These are phyloP conservation scores for Metarhizium humberi DNA, from an alignment of 2,329 filamentous ascomycete species.

Conservation along the genomic window DNA sequence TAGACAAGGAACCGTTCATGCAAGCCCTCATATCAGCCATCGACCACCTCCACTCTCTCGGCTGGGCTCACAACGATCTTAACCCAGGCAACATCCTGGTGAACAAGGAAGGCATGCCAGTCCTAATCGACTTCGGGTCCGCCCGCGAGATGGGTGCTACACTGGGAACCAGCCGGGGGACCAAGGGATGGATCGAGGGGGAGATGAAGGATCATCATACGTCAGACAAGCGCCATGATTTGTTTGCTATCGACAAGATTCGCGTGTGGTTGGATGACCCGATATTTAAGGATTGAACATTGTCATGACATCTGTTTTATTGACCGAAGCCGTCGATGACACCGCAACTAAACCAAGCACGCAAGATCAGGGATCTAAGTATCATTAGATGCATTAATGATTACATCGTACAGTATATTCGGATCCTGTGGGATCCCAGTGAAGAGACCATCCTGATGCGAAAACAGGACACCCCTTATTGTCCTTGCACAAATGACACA, in stretches of 20 bases:
- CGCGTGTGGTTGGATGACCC: conserved; percentile 8
- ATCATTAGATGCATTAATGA: no score
- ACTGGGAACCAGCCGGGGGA: conserved; percentile 7
- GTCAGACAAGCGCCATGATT: conserved; percentile 10
- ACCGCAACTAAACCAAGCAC: no score
- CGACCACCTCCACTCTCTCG: conserved; percentile 10
- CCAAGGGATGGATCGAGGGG: conserved; percentile 8
- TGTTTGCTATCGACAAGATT: conserved; percentile 7
- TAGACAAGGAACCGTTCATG: conserved; percentile 6
- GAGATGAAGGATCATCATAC: conserved; percentile 7
- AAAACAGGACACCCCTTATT: no score
- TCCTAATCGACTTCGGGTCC: conserved; percentile 12
- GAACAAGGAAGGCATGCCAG: conserved; percentile 5
- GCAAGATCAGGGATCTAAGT: no score
- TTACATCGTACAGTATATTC: no score
- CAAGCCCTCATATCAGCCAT: conserved; percentile 3
- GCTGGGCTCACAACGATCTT: conserved; percentile 12
- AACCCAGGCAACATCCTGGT: conserved; percentile 13
- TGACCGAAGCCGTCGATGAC: no score
- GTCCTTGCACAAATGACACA: no score
- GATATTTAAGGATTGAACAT: not conserved
- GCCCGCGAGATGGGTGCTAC: not conserved
- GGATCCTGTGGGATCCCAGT: no score
- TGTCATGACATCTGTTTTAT: no score
- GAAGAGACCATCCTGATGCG: no score